Conservation (phyloP, 352 stramenopile species). For the Plasmopara viticola region DNA sequence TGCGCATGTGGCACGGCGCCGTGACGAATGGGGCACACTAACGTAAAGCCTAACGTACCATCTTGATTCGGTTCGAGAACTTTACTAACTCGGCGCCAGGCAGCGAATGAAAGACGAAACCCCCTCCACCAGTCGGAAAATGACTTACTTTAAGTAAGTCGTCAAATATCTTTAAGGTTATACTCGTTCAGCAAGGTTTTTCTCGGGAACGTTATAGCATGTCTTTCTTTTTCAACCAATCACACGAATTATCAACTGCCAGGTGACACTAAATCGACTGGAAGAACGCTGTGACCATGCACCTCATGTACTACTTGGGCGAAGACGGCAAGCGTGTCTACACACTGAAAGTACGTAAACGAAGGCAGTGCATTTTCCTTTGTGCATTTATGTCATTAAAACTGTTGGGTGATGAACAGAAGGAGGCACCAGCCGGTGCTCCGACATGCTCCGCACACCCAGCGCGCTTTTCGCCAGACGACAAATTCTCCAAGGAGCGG, state of each 20-base stretch:
- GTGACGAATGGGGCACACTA: conserved; percentile 1
- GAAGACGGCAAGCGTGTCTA: conserved; percentile 96
- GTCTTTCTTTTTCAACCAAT: conserved; percentile 2
- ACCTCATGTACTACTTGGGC: conserved; percentile 99
- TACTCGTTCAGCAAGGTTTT: conserved; percentile 3
- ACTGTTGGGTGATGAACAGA: conserved; percentile 49
- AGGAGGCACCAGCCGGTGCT: conserved; percentile 89
- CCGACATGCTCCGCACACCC: conserved; percentile 96
- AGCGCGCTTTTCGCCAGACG: conserved; percentile 97
- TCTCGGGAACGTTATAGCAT: not conserved
- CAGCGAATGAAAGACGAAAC: conserved; percentile 37
- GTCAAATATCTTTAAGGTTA: conserved; percentile 20
- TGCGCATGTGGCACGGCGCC: not conserved
- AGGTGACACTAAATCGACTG: not conserved
- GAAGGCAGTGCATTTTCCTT: not conserved
- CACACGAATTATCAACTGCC: not conserved
- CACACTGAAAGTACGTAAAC: conserved; percentile 92
- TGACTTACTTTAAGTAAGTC: conserved; percentile 2
- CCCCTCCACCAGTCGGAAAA: conserved; percentile 37
- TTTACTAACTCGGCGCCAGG: conserved; percentile 32
- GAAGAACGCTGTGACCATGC: conserved; percentile 68
- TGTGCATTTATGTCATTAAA: not conserved
- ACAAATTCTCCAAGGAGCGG: conserved; percentile 98
- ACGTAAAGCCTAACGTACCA: conserved; percentile 24
- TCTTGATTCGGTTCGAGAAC: conserved; percentile 27